Evolutionary conservation across 306 rosid genomes (phyloP).

Genomic region (Lotus japonicus): DNA sequence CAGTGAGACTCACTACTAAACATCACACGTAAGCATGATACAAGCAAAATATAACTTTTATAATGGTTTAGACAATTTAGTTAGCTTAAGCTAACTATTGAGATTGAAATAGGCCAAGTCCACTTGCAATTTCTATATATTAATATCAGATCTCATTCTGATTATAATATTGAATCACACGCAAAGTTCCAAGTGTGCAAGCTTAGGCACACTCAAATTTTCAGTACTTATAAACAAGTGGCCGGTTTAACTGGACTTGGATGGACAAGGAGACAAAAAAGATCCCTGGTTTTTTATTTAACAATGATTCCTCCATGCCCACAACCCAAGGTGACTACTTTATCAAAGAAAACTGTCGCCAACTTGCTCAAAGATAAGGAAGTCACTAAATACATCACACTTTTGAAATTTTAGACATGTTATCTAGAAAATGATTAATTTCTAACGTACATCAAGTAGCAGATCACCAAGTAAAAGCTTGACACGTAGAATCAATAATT

Average conservation of each 20-base stretch:
- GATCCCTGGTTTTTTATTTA: slow-evolving; percentile 20
- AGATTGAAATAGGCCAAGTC: not conserved
- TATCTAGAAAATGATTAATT: slow-evolving; percentile 8
- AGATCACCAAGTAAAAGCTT: not conserved
- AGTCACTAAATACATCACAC: slow-evolving; percentile 20
- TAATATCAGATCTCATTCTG: not conserved
- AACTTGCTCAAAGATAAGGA: slow-evolving; percentile 27
- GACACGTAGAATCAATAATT: not conserved
- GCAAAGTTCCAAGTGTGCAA: too few relatives aligned
- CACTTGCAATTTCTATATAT: not conserved
- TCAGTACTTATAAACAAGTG: not conserved
- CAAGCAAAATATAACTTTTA: not conserved
- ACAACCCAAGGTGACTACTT: slow-evolving; percentile 11
- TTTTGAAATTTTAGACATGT: slow-evolving; percentile 13
- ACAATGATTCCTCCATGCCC: slow-evolving; percentile 11
- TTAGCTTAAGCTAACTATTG: not conserved
- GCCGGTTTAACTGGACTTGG: slow-evolving; percentile 4
- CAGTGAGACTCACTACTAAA: not conserved
- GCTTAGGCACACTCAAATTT: not conserved
- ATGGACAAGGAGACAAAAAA: slow-evolving; percentile 16
- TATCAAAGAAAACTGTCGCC: slow-evolving; percentile 13
- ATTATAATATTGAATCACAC: not conserved
- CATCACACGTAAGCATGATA: not conserved
- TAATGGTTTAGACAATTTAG: not conserved
- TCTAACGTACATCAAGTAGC: not conserved